Conservation (phyloP, 805 yeast genomes). For the Candida hispaniensis region DNA sequence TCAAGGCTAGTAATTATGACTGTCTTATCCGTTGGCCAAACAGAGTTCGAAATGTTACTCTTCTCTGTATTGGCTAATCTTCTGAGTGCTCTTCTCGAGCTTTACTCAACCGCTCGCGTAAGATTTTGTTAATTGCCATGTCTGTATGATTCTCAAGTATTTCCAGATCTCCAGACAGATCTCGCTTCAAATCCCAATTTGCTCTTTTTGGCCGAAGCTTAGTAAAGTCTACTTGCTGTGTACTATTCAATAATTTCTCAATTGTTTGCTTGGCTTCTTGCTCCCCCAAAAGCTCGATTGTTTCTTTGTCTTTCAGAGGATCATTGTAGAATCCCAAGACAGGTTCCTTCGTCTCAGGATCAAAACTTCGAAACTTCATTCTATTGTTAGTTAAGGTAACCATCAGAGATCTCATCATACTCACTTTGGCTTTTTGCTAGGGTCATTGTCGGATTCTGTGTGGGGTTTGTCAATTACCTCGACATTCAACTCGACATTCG, state of each 20-base stretch:
- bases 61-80: no score
- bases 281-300: conserved; percentile 32
- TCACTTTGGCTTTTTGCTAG: conserved; percentile 10
- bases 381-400: conserved; percentile 1
- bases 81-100: no score
- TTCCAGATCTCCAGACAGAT: conserved; percentile 32
- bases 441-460: neutral
- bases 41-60: no score
- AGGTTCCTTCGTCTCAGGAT: conserved; percentile 23
- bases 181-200: conserved; percentile 22
- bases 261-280: conserved; percentile 26
- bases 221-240: neutral
- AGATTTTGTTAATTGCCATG: conserved; percentile 31
- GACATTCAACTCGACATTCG: no score
- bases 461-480: no score
- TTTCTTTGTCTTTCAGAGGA: conserved; percentile 28
- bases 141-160: conserved; percentile 36
- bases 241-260: conserved; percentile 14
- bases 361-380: conserved; percentile 24
- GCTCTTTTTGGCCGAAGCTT: conserved; percentile 7
- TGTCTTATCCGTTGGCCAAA: no score
- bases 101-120: conserved; percentile 29
- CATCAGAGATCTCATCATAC: neutral
- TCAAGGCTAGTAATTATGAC: no score
- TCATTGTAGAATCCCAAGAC: conserved; percentile 24